A percentile compares a stretch with the other conserved stretches of the same genome.
Conservation (phyloP, 2,329 filamentous ascomycete genomes). For the Ophiostoma ulmi region DNA sequence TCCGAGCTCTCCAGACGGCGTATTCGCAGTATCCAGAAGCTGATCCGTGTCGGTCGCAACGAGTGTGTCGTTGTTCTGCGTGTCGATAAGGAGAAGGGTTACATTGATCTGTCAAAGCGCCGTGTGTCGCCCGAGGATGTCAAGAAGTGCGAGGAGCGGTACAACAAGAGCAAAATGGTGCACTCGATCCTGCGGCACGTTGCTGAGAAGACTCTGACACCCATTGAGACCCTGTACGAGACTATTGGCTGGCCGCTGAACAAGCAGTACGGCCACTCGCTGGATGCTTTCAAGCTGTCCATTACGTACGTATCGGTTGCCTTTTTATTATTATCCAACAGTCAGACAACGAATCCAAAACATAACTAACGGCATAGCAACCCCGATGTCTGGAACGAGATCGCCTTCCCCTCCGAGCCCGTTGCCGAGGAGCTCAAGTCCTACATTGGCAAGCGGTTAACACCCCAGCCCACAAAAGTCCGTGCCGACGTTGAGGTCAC, state of each 20-base stretch:
- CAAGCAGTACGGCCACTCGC: conserved; percentile 93
- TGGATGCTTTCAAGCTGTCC: conserved; percentile 97
- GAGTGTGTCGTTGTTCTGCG: conserved; percentile 97
- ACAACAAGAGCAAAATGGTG: conserved; percentile 99
- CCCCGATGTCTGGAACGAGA: conserved; percentile 91
- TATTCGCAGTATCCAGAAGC: conserved; percentile 98
- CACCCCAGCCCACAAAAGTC: conserved; percentile 97
- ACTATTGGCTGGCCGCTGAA: conserved; percentile 94
- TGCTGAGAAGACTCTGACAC: conserved; percentile 88
- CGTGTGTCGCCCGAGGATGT: conserved; percentile 97
- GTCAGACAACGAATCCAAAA: neutral
- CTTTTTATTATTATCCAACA: neutral
- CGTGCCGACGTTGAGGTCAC: conserved; percentile 96
- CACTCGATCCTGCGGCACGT: conserved; percentile 99
- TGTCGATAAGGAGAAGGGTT: conserved; percentile 98
- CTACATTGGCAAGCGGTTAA: conserved; percentile 96
- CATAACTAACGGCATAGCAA: conserved; percentile 52
- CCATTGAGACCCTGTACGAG: conserved; percentile 94
- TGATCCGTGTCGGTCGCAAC: conserved; percentile 95
- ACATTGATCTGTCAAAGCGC: conserved; percentile 98
- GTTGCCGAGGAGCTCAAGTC: conserved; percentile 85
- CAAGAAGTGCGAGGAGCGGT: conserved; percentile 95
- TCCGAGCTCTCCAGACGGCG: conserved; percentile 95
- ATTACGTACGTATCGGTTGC: conserved; percentile 66
- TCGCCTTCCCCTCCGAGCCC: conserved; percentile 77